phyloP scores from a whole-genome alignment of 371 early-diverging fungal genomes.

The Nematocida ausubeli region DNA sequence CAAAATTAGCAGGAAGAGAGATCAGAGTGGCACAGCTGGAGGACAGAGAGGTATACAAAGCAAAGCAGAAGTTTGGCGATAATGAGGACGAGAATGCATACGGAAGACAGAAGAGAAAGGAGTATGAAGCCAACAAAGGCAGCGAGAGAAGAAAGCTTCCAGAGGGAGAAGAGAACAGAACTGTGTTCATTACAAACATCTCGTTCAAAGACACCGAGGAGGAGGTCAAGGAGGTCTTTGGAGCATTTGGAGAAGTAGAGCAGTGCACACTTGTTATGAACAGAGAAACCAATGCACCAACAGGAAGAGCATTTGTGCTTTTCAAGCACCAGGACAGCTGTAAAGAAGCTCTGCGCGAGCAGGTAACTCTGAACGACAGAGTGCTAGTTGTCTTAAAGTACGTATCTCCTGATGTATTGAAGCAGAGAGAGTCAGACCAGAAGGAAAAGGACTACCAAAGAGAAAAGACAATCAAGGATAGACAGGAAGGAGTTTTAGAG shows the following conservation, averaged over 20 bases:
- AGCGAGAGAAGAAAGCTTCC: constrained; percentile 8
- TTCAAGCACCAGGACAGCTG: constrained; percentile 36
- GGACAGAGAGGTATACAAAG: constrained; percentile 34
- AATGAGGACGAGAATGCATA: neutral
- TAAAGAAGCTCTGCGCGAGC: constrained; percentile 43
- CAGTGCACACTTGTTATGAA: constrained; percentile 58
- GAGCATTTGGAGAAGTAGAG: constrained; percentile 59
- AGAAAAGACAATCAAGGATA: constrained; percentile 37
- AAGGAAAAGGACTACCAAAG: constrained; percentile 29
- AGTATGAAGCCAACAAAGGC: constrained; percentile 7
- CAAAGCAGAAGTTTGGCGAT: constrained; percentile 1
- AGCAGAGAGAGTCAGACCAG: constrained; percentile 54
- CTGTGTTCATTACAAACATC: constrained; percentile 58
- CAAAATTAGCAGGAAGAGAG: constrained; percentile 9
- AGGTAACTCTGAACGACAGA: constrained; percentile 55
- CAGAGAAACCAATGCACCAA: constrained; percentile 55
- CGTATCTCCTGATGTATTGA: constrained; percentile 60
- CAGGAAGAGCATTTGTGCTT: constrained; percentile 65
- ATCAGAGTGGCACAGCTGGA: constrained; percentile 30
- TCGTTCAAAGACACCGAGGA: constrained; percentile 63
- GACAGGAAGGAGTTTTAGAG: constrained; percentile 25
- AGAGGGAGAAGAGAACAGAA: constrained; percentile 54
- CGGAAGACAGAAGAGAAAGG: constrained; percentile 21
- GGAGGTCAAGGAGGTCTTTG: constrained; percentile 55
- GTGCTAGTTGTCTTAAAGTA: constrained; percentile 59